These are phyloP conservation scores for Saccharomyces uvarum DNA, from an alignment of 1,139 yeast genomes.

Conservation along the genomic window DNA sequence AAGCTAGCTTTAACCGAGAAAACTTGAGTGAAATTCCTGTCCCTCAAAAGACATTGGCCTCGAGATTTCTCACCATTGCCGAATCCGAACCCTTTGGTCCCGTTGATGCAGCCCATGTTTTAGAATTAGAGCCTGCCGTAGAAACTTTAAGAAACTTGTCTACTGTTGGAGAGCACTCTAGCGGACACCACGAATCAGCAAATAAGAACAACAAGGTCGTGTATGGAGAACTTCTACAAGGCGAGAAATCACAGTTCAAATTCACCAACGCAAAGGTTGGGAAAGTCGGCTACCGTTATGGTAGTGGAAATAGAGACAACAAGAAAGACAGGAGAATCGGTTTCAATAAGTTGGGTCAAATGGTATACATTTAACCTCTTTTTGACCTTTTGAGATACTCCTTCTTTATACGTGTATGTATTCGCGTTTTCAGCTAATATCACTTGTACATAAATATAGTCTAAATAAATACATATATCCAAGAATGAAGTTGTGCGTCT, in stretches of 20 bases:
- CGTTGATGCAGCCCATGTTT: conserved; percentile 83
- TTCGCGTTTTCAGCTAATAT: background rate
- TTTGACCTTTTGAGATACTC: background rate
- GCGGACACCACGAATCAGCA: conserved; percentile 21
- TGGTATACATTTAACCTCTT: conserved; percentile 35
- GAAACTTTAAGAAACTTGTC: conserved; percentile 62
- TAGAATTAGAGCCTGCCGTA: conserved; percentile 79
- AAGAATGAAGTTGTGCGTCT: background rate
- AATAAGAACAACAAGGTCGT: conserved; percentile 19
- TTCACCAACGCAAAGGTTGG: conserved; percentile 77
- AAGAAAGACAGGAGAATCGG: conserved; percentile 78
- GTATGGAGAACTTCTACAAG: conserved; percentile 34
- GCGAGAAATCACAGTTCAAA: conserved; percentile 59
- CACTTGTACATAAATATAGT: background rate
- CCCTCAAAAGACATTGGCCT: conserved; percentile 74
- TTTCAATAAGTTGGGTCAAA: conserved; percentile 65
- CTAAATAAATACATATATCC: background rate
- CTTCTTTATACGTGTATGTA: background rate
- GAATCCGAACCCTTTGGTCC: conserved; percentile 98
- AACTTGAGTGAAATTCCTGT: conserved; percentile 90
- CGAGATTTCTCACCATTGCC: conserved; percentile 80
- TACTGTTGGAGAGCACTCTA: conserved; percentile 44
- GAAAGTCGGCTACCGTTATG: conserved; percentile 82
- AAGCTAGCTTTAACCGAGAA: conserved; percentile 40
- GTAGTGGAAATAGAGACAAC: conserved; percentile 82